Evolutionary conservation across 768 basidiomycete genomes (phyloP), one percentile per base, ranked within the genome.

Genomic region (Sporobolomyces phaffii): DNA sequence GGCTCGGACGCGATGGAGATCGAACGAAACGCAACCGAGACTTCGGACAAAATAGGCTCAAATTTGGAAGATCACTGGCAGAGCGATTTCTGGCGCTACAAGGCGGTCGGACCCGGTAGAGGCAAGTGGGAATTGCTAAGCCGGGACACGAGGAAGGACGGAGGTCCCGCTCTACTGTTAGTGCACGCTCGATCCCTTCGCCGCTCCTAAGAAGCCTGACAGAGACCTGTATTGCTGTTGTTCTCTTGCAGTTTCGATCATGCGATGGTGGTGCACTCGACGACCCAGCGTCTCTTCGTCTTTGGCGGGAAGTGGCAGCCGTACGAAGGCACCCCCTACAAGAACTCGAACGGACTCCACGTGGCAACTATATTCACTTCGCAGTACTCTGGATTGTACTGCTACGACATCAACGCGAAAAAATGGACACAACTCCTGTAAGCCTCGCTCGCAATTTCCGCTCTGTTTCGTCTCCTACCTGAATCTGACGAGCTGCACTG

Each of bases 241-340:
- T 24, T 36, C 31, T 47, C 47, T 47, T 48, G 14, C 57, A 70
- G 69, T 20, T 71, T 67, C 49, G 70, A 72, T 56, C 70, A 68
- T 26, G 44, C 62, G 34, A 61, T 72, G 59, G 60, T 49, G 7
- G 31, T 72, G 14, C 44, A 68, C 24, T n/a, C 62, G n/a, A 14
- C 44, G 20, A 51, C 60, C 0, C n/a, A 36, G 22, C 33, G 63
- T 0, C 51, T 72, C 11, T 72, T 63, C 47, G 67, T 72, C 34
- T 72, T 72, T 33, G 71, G 71, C 29, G 71, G 71, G n/a, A 72
- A 72, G 61, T 57, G 58, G 49, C 59, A 64, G 31, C 60, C 63
- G 0, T 62, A 45, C 48, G 48, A 57, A 4, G 44, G 51, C 3
- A 51, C 31, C 8, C n/a, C 22, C 15, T 22, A 22, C 17, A 10